These are phyloP conservation scores for Corrigiola litoralis DNA, from an alignment of 179 eudicot genomes.

Conservation along the genomic window DNA sequence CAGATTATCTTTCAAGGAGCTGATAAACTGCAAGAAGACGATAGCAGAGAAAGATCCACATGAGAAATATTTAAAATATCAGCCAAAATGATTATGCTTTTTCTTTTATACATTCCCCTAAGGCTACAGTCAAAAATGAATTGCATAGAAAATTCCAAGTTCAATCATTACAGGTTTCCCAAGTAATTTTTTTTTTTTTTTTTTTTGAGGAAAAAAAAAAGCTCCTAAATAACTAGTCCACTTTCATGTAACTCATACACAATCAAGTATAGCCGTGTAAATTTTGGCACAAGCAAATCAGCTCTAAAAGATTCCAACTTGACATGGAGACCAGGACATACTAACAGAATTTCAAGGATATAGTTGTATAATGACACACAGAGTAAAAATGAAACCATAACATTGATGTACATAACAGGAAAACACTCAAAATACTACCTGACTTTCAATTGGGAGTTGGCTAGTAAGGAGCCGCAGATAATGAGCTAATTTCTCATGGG, in stretches of 20 bases:
- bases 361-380: too few relatives aligned
- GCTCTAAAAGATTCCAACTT: not conserved
- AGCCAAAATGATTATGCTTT: not conserved
- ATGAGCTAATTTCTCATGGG: slow-evolving; percentile 89
- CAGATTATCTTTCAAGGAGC: slow-evolving; percentile 93
- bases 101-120: too few relatives aligned
- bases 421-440: slow-evolving; percentile 38
- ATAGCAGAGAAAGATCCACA: not conserved
- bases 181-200: too few relatives aligned
- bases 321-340: not conserved
- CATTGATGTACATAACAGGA: not conserved
- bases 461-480: slow-evolving; percentile 85
- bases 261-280: not conserved
- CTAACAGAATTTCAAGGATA: not conserved
- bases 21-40: slow-evolving; percentile 65
- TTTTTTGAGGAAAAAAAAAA: too few relatives aligned
- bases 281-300: too few relatives aligned
- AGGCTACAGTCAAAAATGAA: too few relatives aligned
- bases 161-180: too few relatives aligned
- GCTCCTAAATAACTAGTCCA: too few relatives aligned
- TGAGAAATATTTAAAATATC: not conserved
- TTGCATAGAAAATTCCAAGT: too few relatives aligned
- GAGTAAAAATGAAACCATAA: not conserved
- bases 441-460: slow-evolving; percentile 99
- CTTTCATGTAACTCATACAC: not conserved